Evolutionary conservation across 179 eudicot genomes (phyloP).

Genomic region (Spergularia azorica): DNA sequence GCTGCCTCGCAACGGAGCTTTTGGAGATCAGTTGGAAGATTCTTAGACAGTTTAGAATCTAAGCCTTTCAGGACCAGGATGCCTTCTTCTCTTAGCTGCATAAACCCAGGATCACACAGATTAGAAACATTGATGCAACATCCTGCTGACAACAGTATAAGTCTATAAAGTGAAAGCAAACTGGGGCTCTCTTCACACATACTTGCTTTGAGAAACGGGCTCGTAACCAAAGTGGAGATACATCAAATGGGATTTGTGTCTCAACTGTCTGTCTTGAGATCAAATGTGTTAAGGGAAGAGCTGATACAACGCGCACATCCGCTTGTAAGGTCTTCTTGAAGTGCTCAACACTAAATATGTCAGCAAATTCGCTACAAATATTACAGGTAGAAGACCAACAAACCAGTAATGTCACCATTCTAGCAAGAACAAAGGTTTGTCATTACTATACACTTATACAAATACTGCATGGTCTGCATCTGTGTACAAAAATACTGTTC

Average conservation of each 20-base stretch:
- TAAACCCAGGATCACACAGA: background rate
- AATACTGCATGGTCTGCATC: too few species aligned
- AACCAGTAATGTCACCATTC: too few species aligned
- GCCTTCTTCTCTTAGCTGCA: slow-evolving; percentile 71
- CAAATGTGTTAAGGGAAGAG: slow-evolving; percentile 70
- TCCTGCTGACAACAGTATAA: too few species aligned
- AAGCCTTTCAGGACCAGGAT: slow-evolving; percentile 64
- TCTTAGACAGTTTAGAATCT: slow-evolving; percentile 78
- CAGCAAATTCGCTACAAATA: slow-evolving; percentile 65
- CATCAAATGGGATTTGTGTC: slow-evolving; percentile 63
- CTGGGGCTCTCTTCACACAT: background rate
- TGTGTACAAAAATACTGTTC: too few species aligned
- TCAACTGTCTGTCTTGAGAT: slow-evolving; percentile 58
- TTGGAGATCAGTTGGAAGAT: slow-evolving; percentile 74
- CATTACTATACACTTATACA: too few species aligned
- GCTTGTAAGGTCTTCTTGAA: slow-evolving; percentile 76
- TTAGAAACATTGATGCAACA: background rate
- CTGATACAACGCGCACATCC: slow-evolving; percentile 68
- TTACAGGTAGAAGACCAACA: background rate
- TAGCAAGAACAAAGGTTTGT: too few species aligned
- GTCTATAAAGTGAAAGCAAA: background rate
- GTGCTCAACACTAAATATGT: slow-evolving; percentile 74
- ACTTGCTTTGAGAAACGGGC: slow-evolving; percentile 71
- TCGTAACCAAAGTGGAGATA: slow-evolving; percentile 74
- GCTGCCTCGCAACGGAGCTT: slow-evolving; percentile 84